These are phyloP conservation scores for Volutella citrinella DNA, from an alignment of 2,329 filamentous ascomycete species.

Conservation along the genomic window DNA sequence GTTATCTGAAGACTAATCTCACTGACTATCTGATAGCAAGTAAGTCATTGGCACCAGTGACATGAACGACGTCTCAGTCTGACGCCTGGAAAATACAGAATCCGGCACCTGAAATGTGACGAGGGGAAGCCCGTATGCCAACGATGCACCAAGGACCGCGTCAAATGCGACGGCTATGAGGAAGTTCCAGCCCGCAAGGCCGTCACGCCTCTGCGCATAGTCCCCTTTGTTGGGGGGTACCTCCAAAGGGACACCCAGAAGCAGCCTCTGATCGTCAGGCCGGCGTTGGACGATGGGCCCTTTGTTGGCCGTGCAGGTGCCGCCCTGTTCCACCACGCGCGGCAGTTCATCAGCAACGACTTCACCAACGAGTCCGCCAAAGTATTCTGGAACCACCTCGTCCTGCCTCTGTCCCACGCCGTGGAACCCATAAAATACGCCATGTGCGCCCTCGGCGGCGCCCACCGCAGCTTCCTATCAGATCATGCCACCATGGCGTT, in stretches of 20 bases:
- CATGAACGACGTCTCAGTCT: too few relatives aligned
- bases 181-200: too few relatives aligned
- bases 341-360: conserved; percentile 3
- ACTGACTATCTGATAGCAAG: too few relatives aligned
- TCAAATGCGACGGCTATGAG: conserved; percentile 9
- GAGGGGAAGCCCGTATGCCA: conserved; percentile 10
- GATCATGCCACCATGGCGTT: too few relatives aligned
- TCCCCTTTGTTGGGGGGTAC: too few relatives aligned
- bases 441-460: conserved; percentile 7
- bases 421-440: conserved; percentile 3
- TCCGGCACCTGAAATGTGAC: conserved; percentile 14
- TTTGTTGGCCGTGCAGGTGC: conserved; percentile 2
- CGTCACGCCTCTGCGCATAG: too few relatives aligned
- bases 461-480: conserved; percentile 9
- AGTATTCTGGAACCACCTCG: conserved; percentile 8
- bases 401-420: conserved; percentile 4
- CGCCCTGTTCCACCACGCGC: conserved; percentile 9
- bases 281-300: too few relatives aligned
- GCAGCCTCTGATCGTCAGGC: too few relatives aligned
- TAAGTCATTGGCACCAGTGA: too few relatives aligned
- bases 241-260: too few relatives aligned
- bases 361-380: conserved; percentile 2
- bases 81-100: too few relatives aligned
- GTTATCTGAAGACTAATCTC: too few relatives aligned
- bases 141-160: conserved; percentile 8